Evolutionary conservation across 1,139 yeast genomes (phyloP), one percentile per base, ranked within the genome.

Genomic region (Yamadazyma dushanensis): DNA sequence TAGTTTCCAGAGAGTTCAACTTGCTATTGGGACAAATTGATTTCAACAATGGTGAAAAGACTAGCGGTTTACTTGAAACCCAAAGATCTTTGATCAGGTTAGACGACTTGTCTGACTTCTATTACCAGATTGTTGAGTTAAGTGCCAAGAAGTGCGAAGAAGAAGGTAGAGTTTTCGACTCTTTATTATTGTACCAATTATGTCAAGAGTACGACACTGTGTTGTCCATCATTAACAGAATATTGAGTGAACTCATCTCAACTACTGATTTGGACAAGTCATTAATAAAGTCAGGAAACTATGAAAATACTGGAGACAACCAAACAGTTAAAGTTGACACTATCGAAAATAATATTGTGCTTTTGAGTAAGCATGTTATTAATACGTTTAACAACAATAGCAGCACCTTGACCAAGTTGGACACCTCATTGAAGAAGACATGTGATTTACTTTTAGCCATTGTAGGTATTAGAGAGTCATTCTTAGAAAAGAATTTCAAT

Each of bases 131-230:
- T 31, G 80, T 95, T 5, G 95, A 85, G 52, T 80, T 79, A 41
- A 89, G 96, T 18, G 97, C 97, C 2, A 71, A 74, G 35, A 80
- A 79, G 49, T 95, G 97, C 20, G 94, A 87, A 53, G 95, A 88
- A 48, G 97, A 89, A 55, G 97, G 97, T 3, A 75, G 96, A 51
- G 73, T 82, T 4, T 79, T 85, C 43, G 97, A 94, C 56, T 88
- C 97, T 8, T 76, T 94, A 39, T 66, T 87, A 38, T 70, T 92
- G 39, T 92, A 87, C 56, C 96, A 90, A 63, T 73, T 90, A 44
- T 79, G 96, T 37, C 94, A 87, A 60, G 96, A 90, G 51, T 85
- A 83, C 57, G 86, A 86, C 54, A 82, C 87, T 19, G 97, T 88
- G n/a, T 76, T 90, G 10, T 60, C 75, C 1, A 75, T 88, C 41